Conservation (phyloP, 2,329 filamentous ascomycete genomes). For the Ilyonectria sp. region DNA sequence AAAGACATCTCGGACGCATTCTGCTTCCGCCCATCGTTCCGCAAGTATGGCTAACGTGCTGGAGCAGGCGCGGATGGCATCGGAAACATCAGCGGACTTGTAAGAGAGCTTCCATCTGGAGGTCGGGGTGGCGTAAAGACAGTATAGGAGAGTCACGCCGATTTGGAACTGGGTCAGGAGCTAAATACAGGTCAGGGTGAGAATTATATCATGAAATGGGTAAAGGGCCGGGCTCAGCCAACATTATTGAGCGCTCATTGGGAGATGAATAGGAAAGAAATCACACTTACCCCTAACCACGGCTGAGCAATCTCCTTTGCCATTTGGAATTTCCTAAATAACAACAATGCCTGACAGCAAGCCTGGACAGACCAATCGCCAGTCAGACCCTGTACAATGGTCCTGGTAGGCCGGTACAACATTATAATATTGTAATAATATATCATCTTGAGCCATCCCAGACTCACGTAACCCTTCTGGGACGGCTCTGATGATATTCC, state of each 20-base stretch:
- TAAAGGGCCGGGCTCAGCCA: too few species aligned
- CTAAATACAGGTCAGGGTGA: background rate
- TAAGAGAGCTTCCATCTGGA: constrained; percentile 13
- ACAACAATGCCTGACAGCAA: constrained; percentile 22
- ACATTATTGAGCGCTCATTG: too few species aligned
- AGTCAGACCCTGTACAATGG: constrained; percentile 1
- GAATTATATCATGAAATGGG: background rate
- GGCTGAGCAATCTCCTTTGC: constrained; percentile 23
- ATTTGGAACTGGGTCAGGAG: constrained; percentile 26
- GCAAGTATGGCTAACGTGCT: constrained; percentile 28
- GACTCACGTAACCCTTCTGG: constrained; percentile 17
- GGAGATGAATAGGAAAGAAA: background rate
- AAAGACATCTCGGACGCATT: constrained; percentile 24
- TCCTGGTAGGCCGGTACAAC: constrained; percentile 22
- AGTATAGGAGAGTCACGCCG: constrained; percentile 26
- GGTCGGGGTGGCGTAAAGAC: constrained; percentile 21
- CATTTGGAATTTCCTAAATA: constrained; percentile 27
- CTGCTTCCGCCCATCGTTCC: constrained; percentile 23
- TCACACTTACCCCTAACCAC: constrained; percentile 22
- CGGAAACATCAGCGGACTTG: constrained; percentile 22
- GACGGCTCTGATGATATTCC: constrained; percentile 6
- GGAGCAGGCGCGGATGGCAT: constrained; percentile 27
- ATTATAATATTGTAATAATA: constrained; percentile 29
- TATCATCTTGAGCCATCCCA: constrained; percentile 26
- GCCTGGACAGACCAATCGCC: constrained; percentile 26